These are phyloP conservation scores for Diatrype stigma DNA, from an alignment of 2,329 filamentous ascomycete species.

Conservation along the genomic window DNA sequence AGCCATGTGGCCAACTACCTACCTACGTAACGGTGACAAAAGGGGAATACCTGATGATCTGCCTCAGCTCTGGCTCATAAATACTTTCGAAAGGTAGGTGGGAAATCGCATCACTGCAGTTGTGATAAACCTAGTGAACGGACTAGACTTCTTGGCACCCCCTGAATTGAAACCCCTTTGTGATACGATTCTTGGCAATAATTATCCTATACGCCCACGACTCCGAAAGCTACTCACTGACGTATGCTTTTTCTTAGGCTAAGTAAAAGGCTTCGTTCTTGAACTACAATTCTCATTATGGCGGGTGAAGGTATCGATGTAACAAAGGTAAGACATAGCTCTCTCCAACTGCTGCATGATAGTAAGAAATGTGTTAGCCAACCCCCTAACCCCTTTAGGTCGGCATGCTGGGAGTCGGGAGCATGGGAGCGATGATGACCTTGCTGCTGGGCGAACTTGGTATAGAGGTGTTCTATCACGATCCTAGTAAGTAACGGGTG, in stretches of 20 bases:
- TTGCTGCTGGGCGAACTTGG: constrained; percentile 55
- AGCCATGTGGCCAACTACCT: background rate
- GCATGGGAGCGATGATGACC: constrained; percentile 58
- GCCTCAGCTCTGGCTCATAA: background rate
- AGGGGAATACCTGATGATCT: background rate
- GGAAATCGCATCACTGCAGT: too few species aligned
- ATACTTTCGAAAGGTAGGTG: too few species aligned
- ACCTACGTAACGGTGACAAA: background rate
- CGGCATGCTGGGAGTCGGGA: constrained; percentile 54
- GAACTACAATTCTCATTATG: background rate
- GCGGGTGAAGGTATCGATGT: background rate
- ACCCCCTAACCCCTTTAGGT: constrained; percentile 34
- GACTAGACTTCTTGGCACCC: too few species aligned
- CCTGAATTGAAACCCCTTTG: too few species aligned
- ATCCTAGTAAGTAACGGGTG: constrained; percentile 35
- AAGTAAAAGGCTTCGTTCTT: too few species aligned
- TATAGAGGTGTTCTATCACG: constrained; percentile 49
- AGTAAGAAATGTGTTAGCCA: background rate
- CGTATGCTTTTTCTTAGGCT: too few species aligned
- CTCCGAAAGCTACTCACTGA: too few species aligned
- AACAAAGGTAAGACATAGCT: background rate
- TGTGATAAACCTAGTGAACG: too few species aligned
- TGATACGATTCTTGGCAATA: too few species aligned
- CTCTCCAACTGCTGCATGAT: background rate
- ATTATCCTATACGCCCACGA: too few species aligned